phyloP scores from a whole-genome alignment of 192 early-diverging fungal species.

The Coemansia sp. region DNA sequence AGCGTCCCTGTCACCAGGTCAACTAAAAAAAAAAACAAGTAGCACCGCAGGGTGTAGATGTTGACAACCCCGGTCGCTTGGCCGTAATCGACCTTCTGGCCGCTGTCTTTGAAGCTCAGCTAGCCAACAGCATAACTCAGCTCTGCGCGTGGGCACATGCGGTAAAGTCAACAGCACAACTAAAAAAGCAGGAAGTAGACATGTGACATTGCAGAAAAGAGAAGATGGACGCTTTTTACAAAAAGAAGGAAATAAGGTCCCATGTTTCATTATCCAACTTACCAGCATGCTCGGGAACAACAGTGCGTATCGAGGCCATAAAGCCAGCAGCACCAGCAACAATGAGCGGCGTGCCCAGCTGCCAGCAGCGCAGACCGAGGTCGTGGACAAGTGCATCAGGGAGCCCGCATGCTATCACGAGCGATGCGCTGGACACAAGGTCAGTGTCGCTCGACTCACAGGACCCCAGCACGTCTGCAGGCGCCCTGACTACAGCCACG shows the following conservation, averaged over 20 bases:
- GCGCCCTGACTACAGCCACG: slow-evolving; percentile 56
- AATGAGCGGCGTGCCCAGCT: slow-evolving; percentile 64
- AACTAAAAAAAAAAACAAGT: no score
- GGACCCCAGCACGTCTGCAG: slow-evolving; percentile 65
- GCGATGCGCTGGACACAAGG: slow-evolving; percentile 57
- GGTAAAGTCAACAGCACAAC: slow-evolving; percentile 7
- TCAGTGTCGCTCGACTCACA: slow-evolving; percentile 61
- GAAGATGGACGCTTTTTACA: not conserved
- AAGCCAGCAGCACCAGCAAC: slow-evolving; percentile 72
- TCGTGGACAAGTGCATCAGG: slow-evolving; percentile 54
- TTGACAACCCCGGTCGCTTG: not conserved
- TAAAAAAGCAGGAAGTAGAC: not conserved
- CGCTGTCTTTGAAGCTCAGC: slow-evolving; percentile 3
- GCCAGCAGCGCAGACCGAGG: slow-evolving; percentile 65
- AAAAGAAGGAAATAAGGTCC: not conserved
- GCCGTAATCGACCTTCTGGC: not conserved
- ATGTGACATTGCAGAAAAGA: slow-evolving; percentile 11
- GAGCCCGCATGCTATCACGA: slow-evolving; percentile 75
- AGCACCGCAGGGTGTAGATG: no score
- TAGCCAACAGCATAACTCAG: not conserved
- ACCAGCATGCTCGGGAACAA: slow-evolving; percentile 78
- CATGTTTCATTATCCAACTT: slow-evolving; percentile 18
- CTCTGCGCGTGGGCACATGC: not conserved
- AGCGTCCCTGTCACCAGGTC: no score
- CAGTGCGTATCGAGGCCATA: slow-evolving; percentile 68